Evolutionary conservation across 305 asterid species (phyloP).

Genomic region (Fraxinus greggii): DNA sequence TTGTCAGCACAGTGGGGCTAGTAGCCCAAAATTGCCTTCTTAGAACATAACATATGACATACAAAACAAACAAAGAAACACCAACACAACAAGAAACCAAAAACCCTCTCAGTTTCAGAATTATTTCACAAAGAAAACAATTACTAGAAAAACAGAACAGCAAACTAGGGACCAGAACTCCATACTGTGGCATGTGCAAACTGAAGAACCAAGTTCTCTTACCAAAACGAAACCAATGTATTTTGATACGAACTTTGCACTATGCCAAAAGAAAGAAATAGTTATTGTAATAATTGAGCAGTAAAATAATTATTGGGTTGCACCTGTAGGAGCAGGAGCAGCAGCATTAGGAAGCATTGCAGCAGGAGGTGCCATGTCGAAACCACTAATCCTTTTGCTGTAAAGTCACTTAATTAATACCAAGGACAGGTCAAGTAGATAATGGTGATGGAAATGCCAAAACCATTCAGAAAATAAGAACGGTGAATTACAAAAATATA

Average conservation of each 20-base stretch:
- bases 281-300: conserved; percentile 40
- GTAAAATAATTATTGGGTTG: conserved; percentile 28
- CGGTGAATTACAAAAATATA: background rate
- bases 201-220: conserved; percentile 67
- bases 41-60: conserved; percentile 89
- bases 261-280: conserved; percentile 48
- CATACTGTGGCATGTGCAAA: conserved; percentile 36
- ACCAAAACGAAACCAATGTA: conserved; percentile 86
- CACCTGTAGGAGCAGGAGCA: conserved; percentile 63
- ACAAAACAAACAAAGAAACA: conserved; percentile 98
- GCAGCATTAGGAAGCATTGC: conserved; percentile 66
- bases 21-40: conserved; percentile 99
- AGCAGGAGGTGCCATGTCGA: conserved; percentile 98
- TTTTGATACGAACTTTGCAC: conserved; percentile 74
- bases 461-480: conserved; percentile 1
- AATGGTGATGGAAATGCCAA: conserved; percentile 5
- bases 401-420: conserved; percentile 32
- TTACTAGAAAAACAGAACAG: conserved; percentile 42
- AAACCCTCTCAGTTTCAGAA: conserved; percentile 82
- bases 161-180: conserved; percentile 47
- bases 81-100: conserved; percentile 93
- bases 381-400: conserved; percentile 97
- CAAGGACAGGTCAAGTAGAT: conserved; percentile 26
- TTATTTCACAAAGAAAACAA: conserved; percentile 56
- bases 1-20: conserved; percentile 99